A percentile compares a stretch with the other conserved stretches of the same genome.
These are phyloP conservation scores for Zea mays DNA, from an alignment of 176 grass and related monocot genomes.

Conservation along the genomic window DNA sequence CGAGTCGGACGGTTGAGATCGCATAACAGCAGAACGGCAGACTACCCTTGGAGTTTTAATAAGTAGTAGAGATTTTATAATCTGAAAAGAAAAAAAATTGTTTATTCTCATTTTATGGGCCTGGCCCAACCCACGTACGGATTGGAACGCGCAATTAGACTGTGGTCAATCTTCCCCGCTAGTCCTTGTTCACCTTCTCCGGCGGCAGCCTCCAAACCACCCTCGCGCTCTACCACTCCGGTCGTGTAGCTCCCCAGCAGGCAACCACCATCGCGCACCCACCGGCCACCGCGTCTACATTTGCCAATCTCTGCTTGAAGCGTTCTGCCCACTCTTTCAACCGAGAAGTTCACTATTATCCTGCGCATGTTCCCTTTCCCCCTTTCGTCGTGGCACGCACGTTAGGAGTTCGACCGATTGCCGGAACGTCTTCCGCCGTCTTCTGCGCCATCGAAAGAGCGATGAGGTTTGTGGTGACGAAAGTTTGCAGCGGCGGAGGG, in stretches of 20 bases:
- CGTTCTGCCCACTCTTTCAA: background rate
- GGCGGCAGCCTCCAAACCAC: background rate
- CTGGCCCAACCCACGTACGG: no score
- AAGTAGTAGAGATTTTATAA: no score
- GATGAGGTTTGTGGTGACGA: slow-evolving; percentile 46
- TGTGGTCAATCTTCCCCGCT: background rate
- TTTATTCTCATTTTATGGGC: no score
- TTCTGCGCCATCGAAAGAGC: background rate
- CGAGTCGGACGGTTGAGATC: no score
- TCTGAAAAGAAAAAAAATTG: no score
- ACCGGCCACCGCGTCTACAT: background rate
- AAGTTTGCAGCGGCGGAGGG: slow-evolving; percentile 33
- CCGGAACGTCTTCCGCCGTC: background rate
- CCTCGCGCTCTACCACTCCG: background rate
- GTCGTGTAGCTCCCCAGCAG: background rate
- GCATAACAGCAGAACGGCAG: no score
- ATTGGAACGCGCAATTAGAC: no score
- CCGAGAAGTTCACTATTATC: background rate
- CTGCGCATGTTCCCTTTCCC: background rate
- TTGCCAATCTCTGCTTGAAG: background rate
- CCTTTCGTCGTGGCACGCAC: background rate
- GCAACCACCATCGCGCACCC: background rate
- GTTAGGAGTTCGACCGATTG: slow-evolving; percentile 21
- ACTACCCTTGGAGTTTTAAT: no score
- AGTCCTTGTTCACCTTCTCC: background rate